Conservation (phyloP, 768 basidiomycete species). For the Lactarius tabidus region DNA sequence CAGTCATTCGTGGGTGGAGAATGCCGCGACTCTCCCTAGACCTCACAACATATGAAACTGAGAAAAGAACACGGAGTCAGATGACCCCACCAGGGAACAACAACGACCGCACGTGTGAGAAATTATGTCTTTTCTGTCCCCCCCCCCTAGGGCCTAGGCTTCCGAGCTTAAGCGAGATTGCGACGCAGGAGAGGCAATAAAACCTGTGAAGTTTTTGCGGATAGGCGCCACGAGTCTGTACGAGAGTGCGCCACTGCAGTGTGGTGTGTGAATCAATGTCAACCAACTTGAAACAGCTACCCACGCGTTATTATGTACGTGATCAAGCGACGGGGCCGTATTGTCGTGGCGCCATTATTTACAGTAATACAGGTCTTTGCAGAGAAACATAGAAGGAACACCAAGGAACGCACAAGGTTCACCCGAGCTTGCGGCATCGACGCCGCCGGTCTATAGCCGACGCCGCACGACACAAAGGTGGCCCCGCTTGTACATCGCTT, state of each 20-base stretch:
- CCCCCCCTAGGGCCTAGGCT: too few species aligned
- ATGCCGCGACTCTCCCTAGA: background rate
- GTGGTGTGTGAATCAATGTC: background rate
- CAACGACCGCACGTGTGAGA: background rate
- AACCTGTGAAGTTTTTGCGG: background rate
- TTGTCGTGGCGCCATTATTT: background rate
- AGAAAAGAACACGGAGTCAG: too few species aligned
- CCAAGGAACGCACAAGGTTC: background rate
- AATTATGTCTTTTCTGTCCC: too few species aligned
- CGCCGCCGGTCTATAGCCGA: background rate
- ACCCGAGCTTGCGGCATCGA: background rate
- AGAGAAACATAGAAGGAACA: background rate
- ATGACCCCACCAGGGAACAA: background rate
- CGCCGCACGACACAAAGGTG: too few species aligned
- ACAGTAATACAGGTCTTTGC: background rate
- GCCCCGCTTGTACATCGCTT: too few species aligned
- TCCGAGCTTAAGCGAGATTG: background rate
- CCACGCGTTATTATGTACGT: too few species aligned
- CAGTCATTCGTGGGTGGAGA: background rate
- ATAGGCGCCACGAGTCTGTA: background rate
- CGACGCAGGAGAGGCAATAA: background rate
- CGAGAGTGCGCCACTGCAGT: background rate
- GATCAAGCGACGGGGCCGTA: too few species aligned
- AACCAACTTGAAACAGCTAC: background rate
- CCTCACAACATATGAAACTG: background rate